Base-by-base conservation (phyloP, 2,329 filamentous ascomycete genomes). In the Aureobasidium sp. region DNA sequence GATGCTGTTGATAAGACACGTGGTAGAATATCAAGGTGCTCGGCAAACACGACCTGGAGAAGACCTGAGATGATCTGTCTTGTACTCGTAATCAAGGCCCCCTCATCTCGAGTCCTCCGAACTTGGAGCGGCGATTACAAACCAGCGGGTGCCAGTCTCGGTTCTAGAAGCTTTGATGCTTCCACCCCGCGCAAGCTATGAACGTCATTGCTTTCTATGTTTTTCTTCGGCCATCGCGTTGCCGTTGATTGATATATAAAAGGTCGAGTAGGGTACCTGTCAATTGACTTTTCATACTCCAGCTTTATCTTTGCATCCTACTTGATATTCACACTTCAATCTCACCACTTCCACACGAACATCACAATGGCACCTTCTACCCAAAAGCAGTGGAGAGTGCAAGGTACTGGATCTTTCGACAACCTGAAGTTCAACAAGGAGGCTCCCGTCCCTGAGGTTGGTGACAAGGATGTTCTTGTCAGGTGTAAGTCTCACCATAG, bases 401-500 rank as follows among this genome's bases (percentile, higher is more conserved):
- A 75, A 37, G 79, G 79, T 66, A 75, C 78, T 44, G 79, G 78
- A 57, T 82, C 78, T 67, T 87, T 90, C 68, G 83, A 88, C 50
- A 78, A 77, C 45, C 78, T 91, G 67, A 81, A 82, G 67, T 74
- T 80, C 63, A 78, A 84, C 56, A 76, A 80, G 52, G 73, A 76
- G 42, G 78, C 74, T 0, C 68, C 79, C 0, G 69, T 90, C 2
- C 85, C 86, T 15, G 74, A 83, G 66, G 70, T 87, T 1, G 87
- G 87, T 50, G 87, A 90, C 60, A 82, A 82, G 64, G 85, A 92
- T 29, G 87, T 91, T 6, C 79, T 92, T 37, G 84, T 92, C 67
- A 88, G 87, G 73, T 78, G 77, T 78, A 69, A 59, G 71, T 45
- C 14, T 29, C 15, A 14, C 6, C 3, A 6, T 12, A 5, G 14